phyloP scores from a whole-genome alignment of 345 rosid species.

The Gynandropsis gynandra region DNA sequence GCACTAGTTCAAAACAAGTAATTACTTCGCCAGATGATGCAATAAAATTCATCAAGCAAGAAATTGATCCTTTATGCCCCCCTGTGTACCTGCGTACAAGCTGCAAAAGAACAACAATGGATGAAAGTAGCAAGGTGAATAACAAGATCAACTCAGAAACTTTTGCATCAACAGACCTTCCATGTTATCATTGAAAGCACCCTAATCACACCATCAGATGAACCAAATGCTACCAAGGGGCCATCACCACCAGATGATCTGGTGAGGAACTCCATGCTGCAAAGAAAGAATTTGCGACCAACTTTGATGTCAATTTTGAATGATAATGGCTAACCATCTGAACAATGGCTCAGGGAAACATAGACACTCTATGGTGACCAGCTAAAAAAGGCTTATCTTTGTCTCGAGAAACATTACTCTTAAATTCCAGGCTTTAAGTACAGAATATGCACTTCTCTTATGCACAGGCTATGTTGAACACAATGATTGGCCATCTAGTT shows the following conservation, averaged over 20 bases:
- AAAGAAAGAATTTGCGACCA: no score
- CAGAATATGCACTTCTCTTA: neutral
- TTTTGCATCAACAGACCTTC: slow-evolving; percentile 56
- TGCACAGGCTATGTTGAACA: slow-evolving; percentile 7
- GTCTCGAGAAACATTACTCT: neutral
- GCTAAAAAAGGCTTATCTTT: slow-evolving; percentile 1
- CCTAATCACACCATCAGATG: slow-evolving; percentile 96
- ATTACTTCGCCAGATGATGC: slow-evolving; percentile 96
- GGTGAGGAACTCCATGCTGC: slow-evolving; percentile 91
- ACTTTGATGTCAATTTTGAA: no score
- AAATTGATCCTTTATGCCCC: slow-evolving; percentile 92
- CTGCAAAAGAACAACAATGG: slow-evolving; percentile 40
- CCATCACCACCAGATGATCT: slow-evolving; percentile 80
- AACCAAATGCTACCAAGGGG: slow-evolving; percentile 97
- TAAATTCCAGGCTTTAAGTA: neutral
- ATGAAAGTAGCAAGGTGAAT: slow-evolving; percentile 9
- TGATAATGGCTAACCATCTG: slow-evolving; percentile 9
- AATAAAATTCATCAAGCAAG: slow-evolving; percentile 96
- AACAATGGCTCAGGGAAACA: slow-evolving; percentile 6
- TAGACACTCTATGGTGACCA: no score
- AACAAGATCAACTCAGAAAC: slow-evolving; percentile 14
- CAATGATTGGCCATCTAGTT: slow-evolving; percentile 7
- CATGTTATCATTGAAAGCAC: slow-evolving; percentile 99
- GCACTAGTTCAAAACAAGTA: slow-evolving; percentile 12
- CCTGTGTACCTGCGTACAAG: slow-evolving; percentile 94